Evolutionary conservation across 108 stramenopile genomes (phyloP).

Genomic region (Cyclotella cryptica): DNA sequence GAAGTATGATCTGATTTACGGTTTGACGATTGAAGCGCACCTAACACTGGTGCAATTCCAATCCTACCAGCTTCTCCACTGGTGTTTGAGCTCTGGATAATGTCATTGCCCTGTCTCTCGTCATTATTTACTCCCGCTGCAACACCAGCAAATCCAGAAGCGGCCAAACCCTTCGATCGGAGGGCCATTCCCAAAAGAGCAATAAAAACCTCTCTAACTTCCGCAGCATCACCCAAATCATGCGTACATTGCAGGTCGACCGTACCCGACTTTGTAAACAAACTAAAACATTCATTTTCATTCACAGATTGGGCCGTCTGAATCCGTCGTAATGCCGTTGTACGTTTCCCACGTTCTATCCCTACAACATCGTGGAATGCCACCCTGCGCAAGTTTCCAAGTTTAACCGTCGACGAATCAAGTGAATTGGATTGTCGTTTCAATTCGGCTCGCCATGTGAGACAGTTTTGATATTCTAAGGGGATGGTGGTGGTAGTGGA

Average conservation of each 20-base stretch:
- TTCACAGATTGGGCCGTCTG: constrained; percentile 20
- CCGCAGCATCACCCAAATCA: not conserved
- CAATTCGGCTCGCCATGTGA: constrained; percentile 44
- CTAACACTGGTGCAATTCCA: no score
- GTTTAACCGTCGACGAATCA: not conserved
- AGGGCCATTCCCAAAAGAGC: not conserved
- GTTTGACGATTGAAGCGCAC: no score
- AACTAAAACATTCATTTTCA: constrained; percentile 36
- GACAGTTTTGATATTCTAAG: constrained; percentile 21
- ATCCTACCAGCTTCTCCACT: no score
- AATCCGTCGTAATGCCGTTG: constrained; percentile 31
- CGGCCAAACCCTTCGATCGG: not conserved
- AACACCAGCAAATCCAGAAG: not conserved
- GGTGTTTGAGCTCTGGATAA: no score
- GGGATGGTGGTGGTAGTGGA: constrained; percentile 8
- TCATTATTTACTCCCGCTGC: not conserved
- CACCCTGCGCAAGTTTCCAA: constrained; percentile 38
- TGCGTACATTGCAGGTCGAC: constrained; percentile 26
- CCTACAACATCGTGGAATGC: constrained; percentile 24
- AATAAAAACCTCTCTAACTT: not conserved
- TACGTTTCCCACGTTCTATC: constrained; percentile 30
- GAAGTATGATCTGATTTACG: not conserved
- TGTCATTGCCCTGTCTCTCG: not conserved
- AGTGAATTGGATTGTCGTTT: not conserved
- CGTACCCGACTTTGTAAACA: constrained; percentile 29